Evolutionary conservation across 1,139 yeast genomes (phyloP).

Genomic region (Arxiozyma telluris): DNA sequence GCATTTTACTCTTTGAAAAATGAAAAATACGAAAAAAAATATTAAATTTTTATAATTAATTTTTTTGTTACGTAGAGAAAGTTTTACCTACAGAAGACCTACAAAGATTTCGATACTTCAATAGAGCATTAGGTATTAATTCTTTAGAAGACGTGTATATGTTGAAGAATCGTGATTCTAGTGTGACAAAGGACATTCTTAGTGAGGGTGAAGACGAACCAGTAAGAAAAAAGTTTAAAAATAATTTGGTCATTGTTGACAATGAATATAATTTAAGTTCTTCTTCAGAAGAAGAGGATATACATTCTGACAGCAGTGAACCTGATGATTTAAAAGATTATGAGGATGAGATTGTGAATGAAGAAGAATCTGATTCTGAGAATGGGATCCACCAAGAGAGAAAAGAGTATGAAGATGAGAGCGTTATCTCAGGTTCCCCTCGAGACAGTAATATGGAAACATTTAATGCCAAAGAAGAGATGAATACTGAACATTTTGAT

Average conservation of each 20-base stretch:
- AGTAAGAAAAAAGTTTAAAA: constrained; percentile 15
- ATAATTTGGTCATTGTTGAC: background rate
- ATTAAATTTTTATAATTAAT: no score
- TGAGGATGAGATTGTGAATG: constrained; percentile 9
- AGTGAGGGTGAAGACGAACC: constrained; percentile 14
- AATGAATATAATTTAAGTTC: constrained; percentile 4
- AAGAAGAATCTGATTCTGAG: constrained; percentile 9
- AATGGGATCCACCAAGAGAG: constrained; percentile 7
- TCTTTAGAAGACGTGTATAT: no score
- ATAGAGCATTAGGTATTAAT: no score
- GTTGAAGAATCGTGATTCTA: background rate
- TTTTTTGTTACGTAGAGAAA: no score
- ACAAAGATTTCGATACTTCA: no score
- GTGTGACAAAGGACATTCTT: constrained; percentile 11
- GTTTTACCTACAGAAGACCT: no score
- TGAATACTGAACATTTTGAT: constrained; percentile 19
- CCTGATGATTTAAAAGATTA: background rate
- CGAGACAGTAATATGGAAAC: constrained; percentile 12
- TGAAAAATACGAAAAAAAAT: no score
- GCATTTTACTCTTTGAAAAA: no score
- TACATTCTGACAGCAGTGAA: constrained; percentile 6
- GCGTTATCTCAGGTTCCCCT: constrained; percentile 3
- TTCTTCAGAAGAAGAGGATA: background rate
- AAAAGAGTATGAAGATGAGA: background rate
- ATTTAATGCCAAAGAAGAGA: constrained; percentile 20